These are phyloP conservation scores for Trichoderma simmonsii DNA, from an alignment of 2,329 filamentous ascomycete species.

Conservation along the genomic window DNA sequence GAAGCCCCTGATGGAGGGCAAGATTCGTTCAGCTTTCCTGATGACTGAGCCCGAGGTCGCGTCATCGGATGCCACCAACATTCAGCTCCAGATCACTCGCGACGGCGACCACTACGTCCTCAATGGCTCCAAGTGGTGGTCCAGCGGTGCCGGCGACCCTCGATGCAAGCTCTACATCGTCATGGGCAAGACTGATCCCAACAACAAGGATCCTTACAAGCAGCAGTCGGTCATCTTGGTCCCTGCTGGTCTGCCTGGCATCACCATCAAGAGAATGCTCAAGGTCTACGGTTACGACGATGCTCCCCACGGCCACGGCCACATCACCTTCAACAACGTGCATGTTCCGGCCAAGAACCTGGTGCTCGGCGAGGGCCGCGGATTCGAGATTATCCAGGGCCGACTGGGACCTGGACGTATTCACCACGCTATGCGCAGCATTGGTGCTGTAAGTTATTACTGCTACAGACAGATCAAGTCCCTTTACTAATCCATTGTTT, in stretches of 20 bases:
- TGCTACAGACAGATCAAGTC: neutral
- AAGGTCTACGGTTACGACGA: slow-evolving; percentile 95
- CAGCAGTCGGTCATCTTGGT: slow-evolving; percentile 95
- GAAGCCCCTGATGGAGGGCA: slow-evolving; percentile 73
- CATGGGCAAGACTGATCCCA: slow-evolving; percentile 86
- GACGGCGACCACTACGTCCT: slow-evolving; percentile 88
- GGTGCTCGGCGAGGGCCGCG: slow-evolving; percentile 86
- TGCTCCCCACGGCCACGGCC: slow-evolving; percentile 95
- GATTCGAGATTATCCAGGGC: slow-evolving; percentile 98
- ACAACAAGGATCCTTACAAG: slow-evolving; percentile 73
- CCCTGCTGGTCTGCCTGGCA: slow-evolving; percentile 73
- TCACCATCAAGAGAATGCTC: slow-evolving; percentile 92
- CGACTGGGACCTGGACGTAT: slow-evolving; percentile 93
- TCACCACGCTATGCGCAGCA: slow-evolving; percentile 94
- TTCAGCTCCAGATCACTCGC: slow-evolving; percentile 74
- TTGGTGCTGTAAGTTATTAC: slow-evolving; percentile 65
- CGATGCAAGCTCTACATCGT: slow-evolving; percentile 92
- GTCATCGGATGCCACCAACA: slow-evolving; percentile 89
- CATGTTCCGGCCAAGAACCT: slow-evolving; percentile 81
- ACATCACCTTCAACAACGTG: slow-evolving; percentile 86
- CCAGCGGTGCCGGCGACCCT: slow-evolving; percentile 87
- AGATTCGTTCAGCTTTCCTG: slow-evolving; percentile 85
- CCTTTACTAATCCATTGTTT: neutral
- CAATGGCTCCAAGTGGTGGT: slow-evolving; percentile 99
- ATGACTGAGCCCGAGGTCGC: slow-evolving; percentile 93